Evolutionary conservation across 2,329 filamentous ascomycete genomes (phyloP).

Genomic region (Herpomyces periplanetae): DNA sequence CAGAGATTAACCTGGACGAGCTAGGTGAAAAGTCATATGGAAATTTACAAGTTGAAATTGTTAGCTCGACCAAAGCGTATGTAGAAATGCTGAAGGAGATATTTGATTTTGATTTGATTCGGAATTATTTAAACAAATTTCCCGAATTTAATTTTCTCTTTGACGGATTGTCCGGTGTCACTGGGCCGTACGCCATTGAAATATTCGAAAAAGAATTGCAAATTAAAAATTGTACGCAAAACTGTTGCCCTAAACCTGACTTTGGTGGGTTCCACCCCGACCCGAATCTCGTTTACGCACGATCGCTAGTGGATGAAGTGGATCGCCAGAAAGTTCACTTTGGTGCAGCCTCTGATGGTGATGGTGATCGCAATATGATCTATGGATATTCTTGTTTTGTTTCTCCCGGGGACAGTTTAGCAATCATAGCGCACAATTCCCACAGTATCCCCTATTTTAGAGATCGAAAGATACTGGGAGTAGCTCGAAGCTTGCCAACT

Average conservation of each 20-base stretch:
- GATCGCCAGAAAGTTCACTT: slow-evolving; percentile 76
- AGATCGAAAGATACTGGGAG: slow-evolving; percentile 74
- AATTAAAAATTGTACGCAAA: slow-evolving; percentile 41
- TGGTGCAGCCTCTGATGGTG: slow-evolving; percentile 75
- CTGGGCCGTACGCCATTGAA: slow-evolving; percentile 64
- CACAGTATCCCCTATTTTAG: slow-evolving; percentile 93
- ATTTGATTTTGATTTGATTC: slow-evolving; percentile 88
- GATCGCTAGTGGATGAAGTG: slow-evolving; percentile 68
- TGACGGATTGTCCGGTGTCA: slow-evolving; percentile 72
- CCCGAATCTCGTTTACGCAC: slow-evolving; percentile 84
- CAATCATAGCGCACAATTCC: slow-evolving; percentile 90
- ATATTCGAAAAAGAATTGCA: slow-evolving; percentile 87
- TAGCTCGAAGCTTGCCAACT: slow-evolving; percentile 90
- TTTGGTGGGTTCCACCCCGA: slow-evolving; percentile 93
- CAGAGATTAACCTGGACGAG: slow-evolving; percentile 41
- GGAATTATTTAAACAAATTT: slow-evolving; percentile 54
- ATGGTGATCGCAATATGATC: slow-evolving; percentile 98
- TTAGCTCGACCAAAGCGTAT: slow-evolving; percentile 76
- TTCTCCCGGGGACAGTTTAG: slow-evolving; percentile 77
- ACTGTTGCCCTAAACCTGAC: slow-evolving; percentile 65
- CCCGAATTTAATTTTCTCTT: slow-evolving; percentile 87
- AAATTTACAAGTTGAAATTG: slow-evolving; percentile 58
- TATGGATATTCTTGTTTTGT: slow-evolving; percentile 90
- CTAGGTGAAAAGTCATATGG: slow-evolving; percentile 58
- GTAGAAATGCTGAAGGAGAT: slow-evolving; percentile 85